Evolutionary conservation across 176 grass and related monocot species (phyloP).

Genomic region (Neostapfia colusana): DNA sequence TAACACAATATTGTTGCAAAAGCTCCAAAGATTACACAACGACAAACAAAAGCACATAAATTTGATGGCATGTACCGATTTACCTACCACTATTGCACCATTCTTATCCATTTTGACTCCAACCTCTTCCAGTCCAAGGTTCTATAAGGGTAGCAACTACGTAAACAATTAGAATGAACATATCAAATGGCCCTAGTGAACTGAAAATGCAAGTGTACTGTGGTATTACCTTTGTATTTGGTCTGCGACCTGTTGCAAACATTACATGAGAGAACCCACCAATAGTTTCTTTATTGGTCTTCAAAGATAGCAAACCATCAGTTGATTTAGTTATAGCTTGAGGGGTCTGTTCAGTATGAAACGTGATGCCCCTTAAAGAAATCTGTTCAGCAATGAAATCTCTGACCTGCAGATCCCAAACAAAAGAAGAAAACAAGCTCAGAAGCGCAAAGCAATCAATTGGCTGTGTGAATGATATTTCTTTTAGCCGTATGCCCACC

Average conservation of each 20-base stretch:
- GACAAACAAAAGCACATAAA: conserved; percentile 18
- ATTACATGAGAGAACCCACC: conserved; percentile 83
- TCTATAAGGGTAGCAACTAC: conserved; percentile 44
- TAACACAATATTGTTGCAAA: background rate
- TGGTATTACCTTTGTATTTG: conserved; percentile 67
- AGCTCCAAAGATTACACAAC: background rate
- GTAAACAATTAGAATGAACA: conserved; percentile 16
- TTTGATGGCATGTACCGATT: background rate
- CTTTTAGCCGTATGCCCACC: conserved; percentile 30
- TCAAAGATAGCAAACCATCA: conserved; percentile 59
- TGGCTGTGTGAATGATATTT: background rate
- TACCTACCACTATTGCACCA: conserved; percentile 71
- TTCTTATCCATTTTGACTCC: conserved; percentile 62
- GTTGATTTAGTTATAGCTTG: conserved; percentile 59
- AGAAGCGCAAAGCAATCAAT: conserved; percentile 4
- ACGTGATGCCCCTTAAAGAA: conserved; percentile 61
- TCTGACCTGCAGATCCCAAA: conserved; percentile 44
- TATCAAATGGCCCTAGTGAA: background rate
- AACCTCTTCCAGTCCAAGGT: conserved; percentile 69
- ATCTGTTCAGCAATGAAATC: conserved; percentile 79
- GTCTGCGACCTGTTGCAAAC: conserved; percentile 79
- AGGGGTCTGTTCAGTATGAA: conserved; percentile 72
- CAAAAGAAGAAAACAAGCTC: background rate
- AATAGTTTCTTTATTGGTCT: conserved; percentile 73
- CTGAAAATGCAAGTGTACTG: background rate